Evolutionary conservation across 768 basidiomycete genomes (phyloP).

Genomic region (Serendipita vermifera): DNA sequence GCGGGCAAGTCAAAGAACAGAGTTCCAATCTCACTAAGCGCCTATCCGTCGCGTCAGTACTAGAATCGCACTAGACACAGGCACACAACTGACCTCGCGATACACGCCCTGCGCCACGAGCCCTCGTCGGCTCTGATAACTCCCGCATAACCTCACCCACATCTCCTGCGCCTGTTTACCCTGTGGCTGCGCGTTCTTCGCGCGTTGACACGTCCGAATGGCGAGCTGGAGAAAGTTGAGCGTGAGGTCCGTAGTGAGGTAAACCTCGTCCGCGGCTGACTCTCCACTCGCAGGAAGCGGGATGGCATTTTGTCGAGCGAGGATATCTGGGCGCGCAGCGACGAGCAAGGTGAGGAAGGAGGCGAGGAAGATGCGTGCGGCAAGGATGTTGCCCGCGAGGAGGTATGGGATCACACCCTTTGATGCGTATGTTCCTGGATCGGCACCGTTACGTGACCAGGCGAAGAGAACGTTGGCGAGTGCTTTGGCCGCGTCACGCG

Average conservation of each 20-base stretch:
- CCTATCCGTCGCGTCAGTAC: constrained; percentile 32
- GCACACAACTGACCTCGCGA: constrained; percentile 39
- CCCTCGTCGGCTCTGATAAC: constrained; percentile 65
- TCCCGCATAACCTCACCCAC: constrained; percentile 77
- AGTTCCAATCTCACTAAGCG: constrained; percentile 51
- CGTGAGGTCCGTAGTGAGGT: constrained; percentile 57
- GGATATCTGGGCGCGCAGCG: constrained; percentile 30
- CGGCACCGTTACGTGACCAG: constrained; percentile 39
- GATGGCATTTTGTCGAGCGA: constrained; percentile 22
- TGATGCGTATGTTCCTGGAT: constrained; percentile 65
- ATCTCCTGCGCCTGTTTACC: constrained; percentile 64
- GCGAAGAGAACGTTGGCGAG: constrained; percentile 78
- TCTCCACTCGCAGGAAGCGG: constrained; percentile 38
- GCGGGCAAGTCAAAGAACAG: constrained; percentile 82
- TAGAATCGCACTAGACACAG: background rate
- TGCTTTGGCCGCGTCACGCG: constrained; percentile 74
- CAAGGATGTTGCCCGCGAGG: constrained; percentile 79
- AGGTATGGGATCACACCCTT: constrained; percentile 81
- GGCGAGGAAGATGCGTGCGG: constrained; percentile 83
- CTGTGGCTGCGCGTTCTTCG: constrained; percentile 34
- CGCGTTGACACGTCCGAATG: constrained; percentile 72
- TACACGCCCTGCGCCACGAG: constrained; percentile 47
- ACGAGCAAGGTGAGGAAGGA: constrained; percentile 58
- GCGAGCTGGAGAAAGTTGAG: constrained; percentile 89
- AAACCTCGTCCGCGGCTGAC: constrained; percentile 44